Conservation (phyloP, 352 stramenopile species). For the Phytopythium sindhum region DNA sequence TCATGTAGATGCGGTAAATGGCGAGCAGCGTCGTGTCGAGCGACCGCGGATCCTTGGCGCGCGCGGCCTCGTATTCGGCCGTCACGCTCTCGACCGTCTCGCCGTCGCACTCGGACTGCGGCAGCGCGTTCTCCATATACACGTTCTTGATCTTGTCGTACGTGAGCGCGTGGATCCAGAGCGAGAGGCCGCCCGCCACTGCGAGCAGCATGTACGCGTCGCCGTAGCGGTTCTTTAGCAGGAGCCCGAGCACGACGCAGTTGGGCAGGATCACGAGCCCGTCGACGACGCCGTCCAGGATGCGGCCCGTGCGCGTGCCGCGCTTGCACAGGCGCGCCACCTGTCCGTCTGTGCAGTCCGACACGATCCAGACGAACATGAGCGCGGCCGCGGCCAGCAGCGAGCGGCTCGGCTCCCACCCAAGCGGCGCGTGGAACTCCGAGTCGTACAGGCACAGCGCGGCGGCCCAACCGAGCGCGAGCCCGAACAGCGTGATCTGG, state of each 20-base stretch:
- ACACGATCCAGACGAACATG: conserved; percentile 86
- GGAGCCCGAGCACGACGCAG: conserved; percentile 53
- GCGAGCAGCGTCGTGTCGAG: conserved; percentile 68
- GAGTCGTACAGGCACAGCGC: conserved; percentile 76
- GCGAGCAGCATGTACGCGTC: conserved; percentile 46
- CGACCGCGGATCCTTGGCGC: conserved; percentile 55
- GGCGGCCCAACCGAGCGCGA: conserved; percentile 64
- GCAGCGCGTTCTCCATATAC: conserved; percentile 83
- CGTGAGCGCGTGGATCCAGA: conserved; percentile 78
- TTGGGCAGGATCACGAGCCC: conserved; percentile 73
- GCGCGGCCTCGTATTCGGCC: conserved; percentile 60
- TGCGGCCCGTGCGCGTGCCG: conserved; percentile 74
- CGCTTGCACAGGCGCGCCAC: conserved; percentile 81
- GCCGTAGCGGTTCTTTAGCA: conserved; percentile 58
- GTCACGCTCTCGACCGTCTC: conserved; percentile 78
- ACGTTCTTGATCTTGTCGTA: conserved; percentile 89
- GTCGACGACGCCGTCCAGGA: conserved; percentile 77
- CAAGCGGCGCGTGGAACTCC: conserved; percentile 71
- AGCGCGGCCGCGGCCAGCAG: conserved; percentile 47
- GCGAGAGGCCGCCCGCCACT: conserved; percentile 58
- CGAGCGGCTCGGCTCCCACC: conserved; percentile 53
- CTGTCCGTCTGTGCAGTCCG: conserved; percentile 80
- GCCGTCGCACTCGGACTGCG: conserved; percentile 73
- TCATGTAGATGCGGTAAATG: conserved; percentile 80
- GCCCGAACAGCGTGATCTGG: conserved; percentile 81